Conservation (phyloP, 768 basidiomycete genomes). For the Russula dissimulans region DNA sequence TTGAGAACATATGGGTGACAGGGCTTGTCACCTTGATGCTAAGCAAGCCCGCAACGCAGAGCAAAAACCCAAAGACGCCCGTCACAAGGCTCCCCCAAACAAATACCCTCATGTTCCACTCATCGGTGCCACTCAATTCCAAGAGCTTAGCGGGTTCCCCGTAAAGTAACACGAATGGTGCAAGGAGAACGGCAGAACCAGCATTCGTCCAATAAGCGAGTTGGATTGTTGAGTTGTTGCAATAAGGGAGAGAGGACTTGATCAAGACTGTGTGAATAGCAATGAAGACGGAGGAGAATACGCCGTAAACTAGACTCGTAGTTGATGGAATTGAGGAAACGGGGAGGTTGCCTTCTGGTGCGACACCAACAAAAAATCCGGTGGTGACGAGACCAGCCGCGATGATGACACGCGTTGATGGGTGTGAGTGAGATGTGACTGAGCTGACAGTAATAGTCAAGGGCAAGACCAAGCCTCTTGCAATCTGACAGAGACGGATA, state of each 20-base stretch:
- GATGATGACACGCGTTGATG: constrained; percentile 43
- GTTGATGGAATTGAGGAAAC: constrained; percentile 37
- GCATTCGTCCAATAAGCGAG: constrained; percentile 75
- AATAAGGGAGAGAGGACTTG: constrained; percentile 58
- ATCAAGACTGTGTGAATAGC: constrained; percentile 69
- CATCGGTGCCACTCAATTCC: constrained; percentile 29
- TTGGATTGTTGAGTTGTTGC: constrained; percentile 62
- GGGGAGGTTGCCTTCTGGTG: constrained; percentile 43
- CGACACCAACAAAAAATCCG: constrained; percentile 72
- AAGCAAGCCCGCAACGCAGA: constrained; percentile 69
- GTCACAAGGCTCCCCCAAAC: constrained; percentile 59
- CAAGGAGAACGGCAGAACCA: constrained; percentile 54
- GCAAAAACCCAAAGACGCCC: constrained; percentile 72
- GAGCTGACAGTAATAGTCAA: constrained; percentile 71
- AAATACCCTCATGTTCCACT: constrained; percentile 47
- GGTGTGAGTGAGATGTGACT: constrained; percentile 42
- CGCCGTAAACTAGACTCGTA: constrained; percentile 57
- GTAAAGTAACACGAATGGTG: constrained; percentile 50
- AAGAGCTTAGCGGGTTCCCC: constrained; percentile 42
- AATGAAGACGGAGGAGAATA: constrained; percentile 66
- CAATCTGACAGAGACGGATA: constrained; percentile 45
- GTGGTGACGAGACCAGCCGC: constrained; percentile 58
- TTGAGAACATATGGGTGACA: constrained; percentile 80
- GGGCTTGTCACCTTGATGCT: constrained; percentile 79
- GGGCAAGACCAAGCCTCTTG: constrained; percentile 74